phyloP scores from a whole-genome alignment of 768 basidiomycete species.

The Exidia glandulosa region DNA sequence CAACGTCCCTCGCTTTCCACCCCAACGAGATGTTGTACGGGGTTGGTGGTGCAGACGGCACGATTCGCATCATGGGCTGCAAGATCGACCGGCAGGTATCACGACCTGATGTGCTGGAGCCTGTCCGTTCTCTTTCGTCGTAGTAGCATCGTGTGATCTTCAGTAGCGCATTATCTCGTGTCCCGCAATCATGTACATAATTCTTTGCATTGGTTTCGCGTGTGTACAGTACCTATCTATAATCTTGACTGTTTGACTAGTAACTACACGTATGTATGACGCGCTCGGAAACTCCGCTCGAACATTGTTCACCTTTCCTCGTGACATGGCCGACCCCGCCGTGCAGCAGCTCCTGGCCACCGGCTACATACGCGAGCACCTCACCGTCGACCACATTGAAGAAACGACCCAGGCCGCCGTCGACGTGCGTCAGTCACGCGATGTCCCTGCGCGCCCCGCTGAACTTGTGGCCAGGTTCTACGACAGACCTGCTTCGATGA shows the following conservation, averaged over 20 bases:
- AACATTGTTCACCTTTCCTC: too few species aligned
- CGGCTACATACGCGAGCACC: background rate
- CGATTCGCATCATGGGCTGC: constrained; percentile 11
- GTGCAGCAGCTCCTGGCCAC: background rate
- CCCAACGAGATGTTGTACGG: constrained; percentile 80
- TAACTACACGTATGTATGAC: too few species aligned
- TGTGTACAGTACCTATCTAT: too few species aligned
- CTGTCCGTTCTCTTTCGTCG: background rate
- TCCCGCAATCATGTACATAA: too few species aligned
- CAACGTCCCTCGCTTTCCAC: constrained; percentile 65
- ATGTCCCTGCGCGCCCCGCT: too few species aligned
- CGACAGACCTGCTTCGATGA: background rate
- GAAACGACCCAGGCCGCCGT: background rate
- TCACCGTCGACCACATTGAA: background rate
- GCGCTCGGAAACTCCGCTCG: too few species aligned
- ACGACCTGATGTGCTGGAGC: background rate
- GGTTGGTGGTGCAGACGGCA: constrained; percentile 62
- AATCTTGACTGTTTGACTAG: too few species aligned
- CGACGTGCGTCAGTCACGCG: background rate
- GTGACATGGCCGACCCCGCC: too few species aligned
- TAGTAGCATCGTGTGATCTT: background rate
- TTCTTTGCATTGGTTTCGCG: too few species aligned
- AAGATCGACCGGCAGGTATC: background rate
- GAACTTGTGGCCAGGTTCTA: too few species aligned
- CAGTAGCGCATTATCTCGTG: too few species aligned